phyloP scores from a whole-genome alignment of 257 asterid genomes.

The Cynanchum wilfordii region DNA sequence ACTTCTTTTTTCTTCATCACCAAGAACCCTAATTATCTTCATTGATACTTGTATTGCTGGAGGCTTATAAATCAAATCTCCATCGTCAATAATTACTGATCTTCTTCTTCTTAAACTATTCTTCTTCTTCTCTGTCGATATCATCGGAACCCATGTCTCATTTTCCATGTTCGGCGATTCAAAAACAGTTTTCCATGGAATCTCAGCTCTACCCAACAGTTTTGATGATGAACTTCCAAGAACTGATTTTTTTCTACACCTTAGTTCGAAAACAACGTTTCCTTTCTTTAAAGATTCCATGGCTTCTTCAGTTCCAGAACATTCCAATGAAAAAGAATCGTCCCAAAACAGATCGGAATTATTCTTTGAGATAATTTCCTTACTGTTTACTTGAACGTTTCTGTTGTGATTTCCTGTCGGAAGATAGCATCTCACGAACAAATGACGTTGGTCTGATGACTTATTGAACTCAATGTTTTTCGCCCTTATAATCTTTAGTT shows the following conservation, averaged over 20 bases:
- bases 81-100: background rate
- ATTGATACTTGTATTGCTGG: slow-evolving; percentile 43
- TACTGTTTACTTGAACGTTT: slow-evolving; percentile 42
- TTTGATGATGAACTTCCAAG: slow-evolving; percentile 43
- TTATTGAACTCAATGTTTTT: slow-evolving; percentile 34
- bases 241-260: slow-evolving; percentile 30
- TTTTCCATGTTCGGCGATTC: slow-evolving; percentile 31
- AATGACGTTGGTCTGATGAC: slow-evolving; percentile 9
- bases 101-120: background rate
- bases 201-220: slow-evolving; percentile 45
- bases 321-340: slow-evolving; percentile 48
- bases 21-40: slow-evolving; percentile 26
- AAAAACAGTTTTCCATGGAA: slow-evolving; percentile 43
- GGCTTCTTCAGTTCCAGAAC: slow-evolving; percentile 35
- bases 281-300: slow-evolving; percentile 34
- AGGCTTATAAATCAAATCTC: slow-evolving; percentile 34
- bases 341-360: slow-evolving; percentile 42
- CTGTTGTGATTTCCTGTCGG: slow-evolving; percentile 34
- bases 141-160: slow-evolving; percentile 50
- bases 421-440: slow-evolving; percentile 61
- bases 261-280: slow-evolving; percentile 42
- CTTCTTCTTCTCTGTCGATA: slow-evolving; percentile 13
- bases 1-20: background rate
- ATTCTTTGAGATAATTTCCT: slow-evolving; percentile 31
- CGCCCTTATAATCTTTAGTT: slow-evolving; percentile 42